Evolutionary conservation across 2,329 filamentous ascomycete species (phyloP).

Genomic region (Anthostomella pinea): DNA sequence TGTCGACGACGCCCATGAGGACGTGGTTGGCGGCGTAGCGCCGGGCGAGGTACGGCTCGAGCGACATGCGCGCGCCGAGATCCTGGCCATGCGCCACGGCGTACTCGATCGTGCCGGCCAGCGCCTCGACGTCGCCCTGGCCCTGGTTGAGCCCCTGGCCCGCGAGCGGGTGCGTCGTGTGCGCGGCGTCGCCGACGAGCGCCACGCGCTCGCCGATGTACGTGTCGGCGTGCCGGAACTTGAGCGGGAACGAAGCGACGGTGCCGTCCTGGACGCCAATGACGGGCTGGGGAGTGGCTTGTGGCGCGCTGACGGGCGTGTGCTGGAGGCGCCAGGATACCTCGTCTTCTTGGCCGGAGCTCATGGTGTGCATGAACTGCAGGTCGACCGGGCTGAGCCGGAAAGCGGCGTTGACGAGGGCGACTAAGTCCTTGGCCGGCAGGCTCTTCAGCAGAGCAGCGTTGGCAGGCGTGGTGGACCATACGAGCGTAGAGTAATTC

Average conservation of each 20-base stretch:
- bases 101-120: constrained; percentile 71
- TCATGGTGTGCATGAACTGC: constrained; percentile 71
- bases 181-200: constrained; percentile 89
- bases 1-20: constrained; percentile 78
- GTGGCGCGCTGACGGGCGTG: constrained; percentile 53
- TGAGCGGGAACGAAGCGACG: constrained; percentile 86
- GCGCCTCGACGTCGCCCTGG: constrained; percentile 79
- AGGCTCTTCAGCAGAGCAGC: constrained; percentile 79
- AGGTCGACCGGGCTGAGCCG: constrained; percentile 76
- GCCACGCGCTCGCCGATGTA: constrained; percentile 90
- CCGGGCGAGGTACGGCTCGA: constrained; percentile 79
- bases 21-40: constrained; percentile 80
- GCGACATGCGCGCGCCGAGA: constrained; percentile 71
- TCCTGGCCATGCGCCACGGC: constrained; percentile 84
- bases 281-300: constrained; percentile 63
- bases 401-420: constrained; percentile 93
- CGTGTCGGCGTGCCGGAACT: constrained; percentile 87
- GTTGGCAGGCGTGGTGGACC: constrained; percentile 83
- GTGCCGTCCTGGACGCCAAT: constrained; percentile 72
- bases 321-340: constrained; percentile 79
- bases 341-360: constrained; percentile 65
- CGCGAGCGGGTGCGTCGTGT: constrained; percentile 90
- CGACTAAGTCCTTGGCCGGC: constrained; percentile 67
- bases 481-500: constrained; percentile 81
- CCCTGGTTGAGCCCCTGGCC: constrained; percentile 95